A percentile compares a stretch with the other conserved stretches of the same genome.
Evolutionary conservation across 1,284 basidiomycete genomes (phyloP).

Genomic region (Boletus chippewaensis): DNA sequence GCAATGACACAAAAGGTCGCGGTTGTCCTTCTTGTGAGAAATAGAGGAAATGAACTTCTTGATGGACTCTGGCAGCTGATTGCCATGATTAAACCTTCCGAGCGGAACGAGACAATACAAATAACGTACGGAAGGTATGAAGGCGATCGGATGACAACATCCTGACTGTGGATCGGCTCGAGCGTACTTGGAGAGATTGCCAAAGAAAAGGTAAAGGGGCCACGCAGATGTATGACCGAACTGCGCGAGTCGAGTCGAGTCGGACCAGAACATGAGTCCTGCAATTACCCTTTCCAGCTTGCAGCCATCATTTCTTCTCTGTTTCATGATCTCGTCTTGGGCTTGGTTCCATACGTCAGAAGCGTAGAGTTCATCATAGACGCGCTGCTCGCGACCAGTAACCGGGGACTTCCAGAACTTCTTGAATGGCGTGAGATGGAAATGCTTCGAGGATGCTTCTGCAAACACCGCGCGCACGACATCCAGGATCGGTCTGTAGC

Average conservation of each 20-base stretch:
- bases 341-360: constrained; percentile 10
- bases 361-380: constrained; percentile 12
- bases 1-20: neutral
- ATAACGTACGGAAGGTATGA: neutral
- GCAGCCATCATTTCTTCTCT: no score
- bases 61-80: constrained; percentile 5
- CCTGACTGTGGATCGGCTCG: neutral
- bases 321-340: constrained; percentile 10
- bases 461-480: neutral
- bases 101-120: neutral
- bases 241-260: constrained; percentile 33
- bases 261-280: constrained; percentile 27
- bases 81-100: neutral
- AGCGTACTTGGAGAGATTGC: no score
- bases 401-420: neutral
- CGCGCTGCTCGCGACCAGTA: neutral
- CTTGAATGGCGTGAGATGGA: constrained; percentile 1
- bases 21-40: neutral
- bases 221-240: constrained; percentile 33
- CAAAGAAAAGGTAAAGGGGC: constrained; percentile 27
- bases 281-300: no score
- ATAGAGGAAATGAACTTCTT: neutral
- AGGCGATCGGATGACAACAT: neutral
- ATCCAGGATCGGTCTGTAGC: neutral
- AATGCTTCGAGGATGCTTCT: neutral